Base-by-base conservation (phyloP, 148 eudicot species). In the Pouteria glomerata region DNA sequence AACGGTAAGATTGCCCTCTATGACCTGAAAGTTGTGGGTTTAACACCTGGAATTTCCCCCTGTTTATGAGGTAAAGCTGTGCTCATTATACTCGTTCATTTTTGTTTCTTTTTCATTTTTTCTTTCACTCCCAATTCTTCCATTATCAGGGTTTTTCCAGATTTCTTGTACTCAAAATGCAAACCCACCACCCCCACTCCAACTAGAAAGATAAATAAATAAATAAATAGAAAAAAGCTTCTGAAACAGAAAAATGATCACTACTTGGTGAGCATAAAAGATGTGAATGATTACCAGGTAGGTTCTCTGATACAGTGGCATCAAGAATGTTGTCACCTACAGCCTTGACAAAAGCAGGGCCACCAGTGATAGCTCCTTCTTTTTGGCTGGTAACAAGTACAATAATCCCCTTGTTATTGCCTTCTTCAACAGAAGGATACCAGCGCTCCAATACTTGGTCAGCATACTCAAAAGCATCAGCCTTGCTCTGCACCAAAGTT, bases 391-490 rank as follows among this genome's bases (percentile, higher is more conserved):
- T 96, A 30, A 96, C 87, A 21, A 96, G 99, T 69, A 96, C 97
- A 18, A 96, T 87, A 56, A 96, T 81, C 1, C 99, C 97, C 85
- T 96, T 92, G 81, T 85, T 90, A 79, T 84, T 87, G 8, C 99
- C 99, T 55, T 90, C 89, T 76, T 96, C 99, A 24, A 92, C 45
- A 8, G 84, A 82, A 19, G 99, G 99, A 81, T 96, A 96, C 99
- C 99, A 96, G 41, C 76, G 74, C 86, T 96, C 99, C 74, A 96
- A 70, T 35, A 96, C 80, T 90, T 92, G 97, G 71, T 96, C 97
- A 12, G 99, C 99, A 79, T 85, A 96, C 87, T 96, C 99, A 78
- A 96, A 96, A 15, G 97, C 99, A 86, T 96, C 99, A 19, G 99
- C 99, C 87, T 92, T 96, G 92, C 99, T 96, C 99, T 92, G 78